Base-by-base conservation (phyloP, 129 eudicot species). In the Pulicaria dysenterica region DNA sequence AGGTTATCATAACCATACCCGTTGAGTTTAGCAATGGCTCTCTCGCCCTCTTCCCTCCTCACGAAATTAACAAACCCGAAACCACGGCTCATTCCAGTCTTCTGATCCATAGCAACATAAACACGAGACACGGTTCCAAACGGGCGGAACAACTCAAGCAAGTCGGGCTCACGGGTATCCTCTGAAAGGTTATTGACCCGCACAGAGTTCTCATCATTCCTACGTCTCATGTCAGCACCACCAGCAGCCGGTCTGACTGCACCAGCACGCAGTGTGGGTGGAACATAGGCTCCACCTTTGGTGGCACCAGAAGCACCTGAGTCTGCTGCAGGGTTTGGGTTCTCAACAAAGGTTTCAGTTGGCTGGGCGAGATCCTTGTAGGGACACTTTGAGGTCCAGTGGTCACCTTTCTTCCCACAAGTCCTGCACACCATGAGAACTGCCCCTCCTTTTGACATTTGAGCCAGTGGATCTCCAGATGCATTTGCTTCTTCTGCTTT, bases 341-440 rank as follows among this genome's bases (percentile, higher is more conserved):
- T 66, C 72, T 66, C 72, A 8, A 66, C 72, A 31, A 66, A 66
- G 40, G 72, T 66, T 13, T 66, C 72, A 47, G 43, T 66, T 4
- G 72, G 72, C 43, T 66, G 72, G 17, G 72, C 72, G 2, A 66
- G 58, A 47, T 66, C 72, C 72, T 66, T 66, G 72, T 66, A 66
- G 34, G 72, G 72, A 43, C 72, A 66, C 72, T 49, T 66, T 66
- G 72, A 66, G 72, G 72, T 66, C 72, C 72, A 66, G 13, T 66
- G 72, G 72, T 66, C 72, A 47, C 72, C 72, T 66, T 66, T 66
- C 72, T 66, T 66, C 42, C 72, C 72, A 47, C 72, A 66, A 2
- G 72, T 66, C 46, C 72, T 66, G n/a, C 72, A 61, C 7, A 61
- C 67, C 67, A 61, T 61, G 40, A 61, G 67, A 39, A 61, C 67